Evolutionary conservation across 768 basidiomycete genomes (phyloP).

Genomic region (Mycena albidolilacea): DNA sequence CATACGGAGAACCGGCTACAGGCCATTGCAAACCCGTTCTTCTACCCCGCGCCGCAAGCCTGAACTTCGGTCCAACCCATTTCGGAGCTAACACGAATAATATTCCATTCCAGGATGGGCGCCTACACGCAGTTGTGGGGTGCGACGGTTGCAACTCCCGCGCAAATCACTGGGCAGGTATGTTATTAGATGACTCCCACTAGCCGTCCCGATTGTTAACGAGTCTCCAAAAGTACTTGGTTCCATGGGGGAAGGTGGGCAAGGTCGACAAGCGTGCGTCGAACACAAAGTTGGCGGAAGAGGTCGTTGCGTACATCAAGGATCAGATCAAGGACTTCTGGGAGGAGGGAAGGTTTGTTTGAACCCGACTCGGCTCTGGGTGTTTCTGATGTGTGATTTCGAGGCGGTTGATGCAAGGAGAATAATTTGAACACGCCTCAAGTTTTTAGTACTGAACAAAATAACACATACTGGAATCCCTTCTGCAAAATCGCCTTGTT

Average conservation of each 20-base stretch:
- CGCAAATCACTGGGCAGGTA: slow-evolving; percentile 35
- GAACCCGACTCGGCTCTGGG: no score
- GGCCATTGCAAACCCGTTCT: neutral
- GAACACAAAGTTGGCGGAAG: slow-evolving; percentile 50
- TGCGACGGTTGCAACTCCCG: slow-evolving; percentile 29
- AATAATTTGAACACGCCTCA: no score
- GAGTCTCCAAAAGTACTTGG: slow-evolving; percentile 46
- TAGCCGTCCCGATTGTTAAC: neutral
- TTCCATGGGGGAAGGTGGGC: slow-evolving; percentile 54
- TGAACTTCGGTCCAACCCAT: neutral
- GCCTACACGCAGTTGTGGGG: slow-evolving; percentile 23
- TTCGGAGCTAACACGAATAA: neutral
- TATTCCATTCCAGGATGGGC: neutral
- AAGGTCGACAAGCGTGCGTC: slow-evolving; percentile 41
- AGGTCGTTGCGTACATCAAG: slow-evolving; percentile 44
- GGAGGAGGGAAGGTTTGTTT: neutral
- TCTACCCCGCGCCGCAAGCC: slow-evolving; percentile 25
- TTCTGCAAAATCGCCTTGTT: no score
- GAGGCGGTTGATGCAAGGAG: no score
- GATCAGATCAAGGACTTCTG: slow-evolving; percentile 28
- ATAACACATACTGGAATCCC: no score
- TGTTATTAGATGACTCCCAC: neutral
- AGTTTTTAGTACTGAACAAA: no score
- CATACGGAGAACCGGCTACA: slow-evolving; percentile 13
- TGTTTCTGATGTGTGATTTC: no score